Percentiles rank a stretch among this genome's conserved stretches.
These are phyloP conservation scores for Magnaporthiopsis incrustans DNA, from an alignment of 2,329 filamentous ascomycete species.

Conservation along the genomic window DNA sequence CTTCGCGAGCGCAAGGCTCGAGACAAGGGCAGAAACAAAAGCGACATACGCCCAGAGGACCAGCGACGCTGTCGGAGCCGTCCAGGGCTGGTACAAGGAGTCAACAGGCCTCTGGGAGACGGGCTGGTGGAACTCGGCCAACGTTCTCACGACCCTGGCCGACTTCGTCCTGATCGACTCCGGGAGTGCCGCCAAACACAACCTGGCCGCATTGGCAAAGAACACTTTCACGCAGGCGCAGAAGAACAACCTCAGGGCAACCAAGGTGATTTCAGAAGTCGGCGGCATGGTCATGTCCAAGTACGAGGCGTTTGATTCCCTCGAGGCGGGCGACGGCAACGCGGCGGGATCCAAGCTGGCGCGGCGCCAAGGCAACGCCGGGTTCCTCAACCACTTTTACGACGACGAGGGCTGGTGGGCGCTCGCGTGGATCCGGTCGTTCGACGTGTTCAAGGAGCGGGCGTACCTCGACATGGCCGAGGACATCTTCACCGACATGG, in stretches of 20 bases:
- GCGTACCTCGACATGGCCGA: constrained; percentile 44
- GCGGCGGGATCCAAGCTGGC: neutral
- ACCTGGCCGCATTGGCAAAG: constrained; percentile 30
- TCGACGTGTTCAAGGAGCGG: constrained; percentile 38
- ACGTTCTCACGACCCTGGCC: constrained; percentile 53
- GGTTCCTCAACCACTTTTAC: constrained; percentile 48
- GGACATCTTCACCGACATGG: constrained; percentile 47
- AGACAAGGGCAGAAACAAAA: constrained; percentile 10
- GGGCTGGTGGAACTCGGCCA: constrained; percentile 70
- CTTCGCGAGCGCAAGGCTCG: constrained; percentile 10
- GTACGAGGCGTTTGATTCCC: constrained; percentile 22
- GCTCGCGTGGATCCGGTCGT: constrained; percentile 46
- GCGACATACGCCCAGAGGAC: constrained; percentile 25
- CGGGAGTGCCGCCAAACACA: constrained; percentile 26
- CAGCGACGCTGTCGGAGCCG: constrained; percentile 26
- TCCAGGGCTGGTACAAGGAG: constrained; percentile 55
- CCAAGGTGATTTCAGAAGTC: constrained; percentile 26
- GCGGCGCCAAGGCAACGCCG: constrained; percentile 25
- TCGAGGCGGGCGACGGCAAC: neutral
- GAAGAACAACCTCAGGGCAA: constrained; percentile 25
- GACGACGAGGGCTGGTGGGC: constrained; percentile 60
- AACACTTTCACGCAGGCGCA: constrained; percentile 41
- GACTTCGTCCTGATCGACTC: constrained; percentile 38
- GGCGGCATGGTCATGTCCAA: constrained; percentile 28
- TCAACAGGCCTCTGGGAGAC: constrained; percentile 55